Evolutionary conservation across 2,329 filamentous ascomycete genomes (phyloP), one percentile per base, ranked within the genome.

Genomic region (Penicillium occitanis): DNA sequence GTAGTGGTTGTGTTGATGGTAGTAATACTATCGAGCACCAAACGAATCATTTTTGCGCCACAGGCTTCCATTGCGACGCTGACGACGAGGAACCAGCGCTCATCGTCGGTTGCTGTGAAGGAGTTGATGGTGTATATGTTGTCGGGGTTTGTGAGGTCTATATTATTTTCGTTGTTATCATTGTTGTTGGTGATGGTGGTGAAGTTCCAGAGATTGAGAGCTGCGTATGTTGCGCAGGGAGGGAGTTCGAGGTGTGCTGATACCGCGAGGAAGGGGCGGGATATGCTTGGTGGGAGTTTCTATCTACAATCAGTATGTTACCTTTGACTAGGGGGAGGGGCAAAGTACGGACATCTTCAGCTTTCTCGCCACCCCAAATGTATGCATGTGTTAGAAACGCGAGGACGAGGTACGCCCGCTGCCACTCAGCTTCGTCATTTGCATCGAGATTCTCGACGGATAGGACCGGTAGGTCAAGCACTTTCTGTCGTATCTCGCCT

Each of bases 381-480:
- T 96, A 94, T 5, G 87, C 88, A 75, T 97, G 92, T 0, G 90
- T 85, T 55, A 96, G 82, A 73, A 93, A 93, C 0, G 85, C 87
- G 40, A 96, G 82, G 3, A 94, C 82, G 1, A 88, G 84, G 76
- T 94, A 95, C 62, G 91, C 91, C 70, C 92, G 87, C 72, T 91
- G 88, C 93, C 93, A 97, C 85, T 97, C 91, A 69, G 90, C 85
- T 72, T 94, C 91, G 69, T 89, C 87, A 22, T 53, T 3, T 13
- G 22, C n/a, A 78, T 89, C 85, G 73, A 98, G 87, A 73, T 88
- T 86, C 69, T 88, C 83, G 60, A 92, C 95, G 64, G 89, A 90
- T 68, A 97, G 87, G 62, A 96, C 82, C 14, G 92, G 92, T 63
- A 97, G 84, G 28, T 85, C 83, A 70, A 96, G 90, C 61, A 97